Evolutionary conservation across 768 basidiomycete genomes (phyloP).

Genomic region (Mycena alexandri): DNA sequence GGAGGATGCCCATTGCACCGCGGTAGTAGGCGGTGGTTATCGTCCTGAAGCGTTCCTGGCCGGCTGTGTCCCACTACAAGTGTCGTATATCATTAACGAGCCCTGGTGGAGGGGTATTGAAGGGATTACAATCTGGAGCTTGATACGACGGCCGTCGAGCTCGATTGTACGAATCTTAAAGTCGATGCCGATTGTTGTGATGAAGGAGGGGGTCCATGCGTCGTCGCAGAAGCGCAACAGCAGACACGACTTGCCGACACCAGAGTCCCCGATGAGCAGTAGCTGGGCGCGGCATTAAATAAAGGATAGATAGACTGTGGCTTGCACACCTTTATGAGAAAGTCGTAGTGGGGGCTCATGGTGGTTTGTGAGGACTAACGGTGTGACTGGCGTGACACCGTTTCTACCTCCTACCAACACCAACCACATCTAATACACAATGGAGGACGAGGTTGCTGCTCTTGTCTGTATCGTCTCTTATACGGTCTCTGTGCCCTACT

Average conservation of each 20-base stretch:
- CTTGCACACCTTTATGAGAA: conserved; percentile 79
- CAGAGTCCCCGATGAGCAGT: conserved; percentile 94
- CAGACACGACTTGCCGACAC: conserved; percentile 96
- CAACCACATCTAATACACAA: conserved; percentile 41
- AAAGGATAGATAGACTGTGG: not conserved
- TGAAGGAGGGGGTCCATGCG: conserved; percentile 38
- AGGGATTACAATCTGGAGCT: conserved; percentile 88
- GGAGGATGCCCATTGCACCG: conserved; percentile 97
- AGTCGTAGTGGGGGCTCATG: conserved; percentile 72
- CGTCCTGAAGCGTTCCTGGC: conserved; percentile 98
- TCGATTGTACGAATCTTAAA: conserved; percentile 99
- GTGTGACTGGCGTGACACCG: conserved; percentile 17
- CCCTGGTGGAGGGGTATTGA: not conserved
- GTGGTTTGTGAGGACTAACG: conserved; percentile 11
- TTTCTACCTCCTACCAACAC: conserved; percentile 22
- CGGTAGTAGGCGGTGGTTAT: conserved; percentile 99
- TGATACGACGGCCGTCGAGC: conserved; percentile 97
- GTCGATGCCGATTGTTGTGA: conserved; percentile 78
- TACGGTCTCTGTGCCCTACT: conserved; percentile 14
- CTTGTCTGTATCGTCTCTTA: conserved; percentile 47
- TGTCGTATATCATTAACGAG: not conserved
- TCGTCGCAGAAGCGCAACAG: conserved; percentile 77
- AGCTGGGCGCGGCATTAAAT: conserved; percentile 51
- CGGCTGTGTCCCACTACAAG: conserved; percentile 95
- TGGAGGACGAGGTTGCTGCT: conserved; percentile 78